phyloP scores from a whole-genome alignment of 768 basidiomycete species.

The Amanita thiersii region DNA sequence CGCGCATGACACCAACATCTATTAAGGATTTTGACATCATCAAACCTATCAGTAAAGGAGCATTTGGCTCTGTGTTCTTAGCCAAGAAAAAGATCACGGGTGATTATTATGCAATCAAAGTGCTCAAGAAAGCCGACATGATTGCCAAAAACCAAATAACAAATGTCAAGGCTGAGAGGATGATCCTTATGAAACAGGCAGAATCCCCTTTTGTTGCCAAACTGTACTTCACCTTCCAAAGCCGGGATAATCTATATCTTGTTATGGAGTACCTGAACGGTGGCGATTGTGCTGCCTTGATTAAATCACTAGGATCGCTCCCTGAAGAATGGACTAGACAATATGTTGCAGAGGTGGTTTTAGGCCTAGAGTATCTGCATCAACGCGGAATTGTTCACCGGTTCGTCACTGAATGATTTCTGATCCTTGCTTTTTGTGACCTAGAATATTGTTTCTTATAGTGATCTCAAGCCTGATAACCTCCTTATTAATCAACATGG shows the following conservation, averaged over 20 bases:
- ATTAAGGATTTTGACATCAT: conserved; percentile 99
- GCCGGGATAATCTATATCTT: conserved; percentile 96
- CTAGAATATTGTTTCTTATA: conserved; percentile 24
- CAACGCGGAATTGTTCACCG: conserved; percentile 93
- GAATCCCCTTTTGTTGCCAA: conserved; percentile 98
- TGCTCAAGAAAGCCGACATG: conserved; percentile 99
- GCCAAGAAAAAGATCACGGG: conserved; percentile 98
- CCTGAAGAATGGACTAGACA: conserved; percentile 97
- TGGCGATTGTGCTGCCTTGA: conserved; percentile 93
- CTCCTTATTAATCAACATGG: conserved; percentile 94
- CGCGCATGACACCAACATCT: conserved; percentile 78
- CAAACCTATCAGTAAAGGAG: conserved; percentile 98
- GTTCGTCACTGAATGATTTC: conserved; percentile 33
- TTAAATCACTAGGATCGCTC: conserved; percentile 89
- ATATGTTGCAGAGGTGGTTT: conserved; percentile 92
- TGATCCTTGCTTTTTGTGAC: conserved; percentile 11
- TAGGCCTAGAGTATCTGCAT: conserved; percentile 96
- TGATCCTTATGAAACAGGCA: conserved; percentile 99
- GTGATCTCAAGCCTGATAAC: conserved; percentile 98
- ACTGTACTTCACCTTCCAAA: conserved; percentile 98
- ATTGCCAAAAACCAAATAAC: conserved; percentile 99
- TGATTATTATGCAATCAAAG: conserved; percentile 99
- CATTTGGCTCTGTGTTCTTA: conserved; percentile 96
- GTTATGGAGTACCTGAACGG: conserved; percentile 99
- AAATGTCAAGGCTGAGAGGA: conserved; percentile 98